These are phyloP conservation scores for Petasospora rhodanensis DNA, from an alignment of 1,139 yeast genomes.

Conservation along the genomic window DNA sequence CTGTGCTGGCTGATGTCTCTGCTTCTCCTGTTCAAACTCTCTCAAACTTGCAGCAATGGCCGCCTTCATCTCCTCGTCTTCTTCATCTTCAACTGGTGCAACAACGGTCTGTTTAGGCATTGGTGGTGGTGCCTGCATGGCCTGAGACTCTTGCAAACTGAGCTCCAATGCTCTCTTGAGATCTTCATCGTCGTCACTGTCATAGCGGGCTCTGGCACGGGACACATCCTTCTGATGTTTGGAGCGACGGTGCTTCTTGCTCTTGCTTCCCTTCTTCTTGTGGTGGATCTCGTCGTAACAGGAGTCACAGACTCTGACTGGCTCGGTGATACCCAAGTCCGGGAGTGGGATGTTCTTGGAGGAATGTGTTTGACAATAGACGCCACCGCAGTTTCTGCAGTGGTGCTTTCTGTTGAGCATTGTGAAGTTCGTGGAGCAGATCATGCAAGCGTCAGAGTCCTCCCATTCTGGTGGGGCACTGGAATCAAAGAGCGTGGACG, in stretches of 20 bases:
- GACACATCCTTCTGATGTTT: slow-evolving; percentile 22
- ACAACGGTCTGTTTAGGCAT: slow-evolving; percentile 11
- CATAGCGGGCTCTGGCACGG: slow-evolving; percentile 24
- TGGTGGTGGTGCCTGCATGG: slow-evolving; percentile 23
- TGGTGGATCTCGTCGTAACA: slow-evolving; percentile 59
- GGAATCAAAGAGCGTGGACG: slow-evolving; percentile 60
- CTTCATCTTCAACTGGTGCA: slow-evolving; percentile 46
- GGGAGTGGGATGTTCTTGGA: slow-evolving; percentile 67
- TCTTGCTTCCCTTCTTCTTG: slow-evolving; percentile 29
- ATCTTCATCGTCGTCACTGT: slow-evolving; percentile 64
- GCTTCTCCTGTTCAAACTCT: slow-evolving; percentile 52
- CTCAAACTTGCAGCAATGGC: slow-evolving; percentile 92
- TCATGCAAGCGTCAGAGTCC: slow-evolving; percentile 94
- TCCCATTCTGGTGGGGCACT: slow-evolving; percentile 98
- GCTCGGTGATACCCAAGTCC: slow-evolving; percentile 78
- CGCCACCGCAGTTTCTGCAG: slow-evolving; percentile 97
- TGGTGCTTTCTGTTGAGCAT: slow-evolving; percentile 91
- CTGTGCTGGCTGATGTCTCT: slow-evolving; percentile 18
- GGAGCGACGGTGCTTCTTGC: slow-evolving; percentile 19
- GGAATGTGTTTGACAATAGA: slow-evolving; percentile 81
- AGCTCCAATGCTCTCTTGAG: slow-evolving; percentile 72
- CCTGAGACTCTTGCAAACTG: slow-evolving; percentile 57
- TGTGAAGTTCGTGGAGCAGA: slow-evolving; percentile 76
- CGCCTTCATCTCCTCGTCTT: slow-evolving; percentile 87
- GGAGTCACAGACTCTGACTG: slow-evolving; percentile 91